Conservation (phyloP, 2,329 filamentous ascomycete genomes). For the Pestalotiopsis sp. region DNA sequence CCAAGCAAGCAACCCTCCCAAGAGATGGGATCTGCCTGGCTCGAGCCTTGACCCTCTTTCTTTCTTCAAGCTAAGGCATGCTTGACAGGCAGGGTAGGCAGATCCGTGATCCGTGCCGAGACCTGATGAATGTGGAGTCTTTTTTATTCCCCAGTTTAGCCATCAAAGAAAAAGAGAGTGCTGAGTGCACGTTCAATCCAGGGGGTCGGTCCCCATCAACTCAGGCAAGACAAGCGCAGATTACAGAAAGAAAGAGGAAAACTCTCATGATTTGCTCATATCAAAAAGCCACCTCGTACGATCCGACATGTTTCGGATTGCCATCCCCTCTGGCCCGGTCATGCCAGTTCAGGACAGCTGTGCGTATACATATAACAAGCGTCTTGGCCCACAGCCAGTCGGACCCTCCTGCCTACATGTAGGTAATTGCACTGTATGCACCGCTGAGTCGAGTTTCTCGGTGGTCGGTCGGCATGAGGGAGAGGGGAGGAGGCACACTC, state of each 20-base stretch:
- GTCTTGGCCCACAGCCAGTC: too few relatives aligned
- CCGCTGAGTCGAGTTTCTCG: too few relatives aligned
- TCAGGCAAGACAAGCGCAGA: neutral
- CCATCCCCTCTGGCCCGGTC: too few relatives aligned
- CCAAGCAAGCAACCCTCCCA: neutral
- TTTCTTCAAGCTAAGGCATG: neutral
- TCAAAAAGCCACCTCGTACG: neutral
- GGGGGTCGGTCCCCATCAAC: neutral
- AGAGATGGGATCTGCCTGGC: neutral
- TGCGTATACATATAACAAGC: too few relatives aligned
- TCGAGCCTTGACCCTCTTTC: neutral
- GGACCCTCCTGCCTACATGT: too few relatives aligned
- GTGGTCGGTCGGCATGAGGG: too few relatives aligned
- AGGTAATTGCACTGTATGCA: too few relatives aligned
- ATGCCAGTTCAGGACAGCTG: too few relatives aligned
- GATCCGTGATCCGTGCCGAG: slow-evolving; percentile 6
- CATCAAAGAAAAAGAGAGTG: neutral
- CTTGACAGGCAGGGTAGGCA: slow-evolving; percentile 5
- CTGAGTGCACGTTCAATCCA: neutral
- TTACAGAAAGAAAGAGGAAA: neutral
- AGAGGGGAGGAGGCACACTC: too few relatives aligned
- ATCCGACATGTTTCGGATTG: neutral
- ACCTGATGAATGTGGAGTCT: neutral
- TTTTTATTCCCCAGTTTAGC: neutral
- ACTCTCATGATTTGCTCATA: neutral